Evolutionary conservation across 352 stramenopile genomes (phyloP).

Genomic region (Phytophthora syringae): DNA sequence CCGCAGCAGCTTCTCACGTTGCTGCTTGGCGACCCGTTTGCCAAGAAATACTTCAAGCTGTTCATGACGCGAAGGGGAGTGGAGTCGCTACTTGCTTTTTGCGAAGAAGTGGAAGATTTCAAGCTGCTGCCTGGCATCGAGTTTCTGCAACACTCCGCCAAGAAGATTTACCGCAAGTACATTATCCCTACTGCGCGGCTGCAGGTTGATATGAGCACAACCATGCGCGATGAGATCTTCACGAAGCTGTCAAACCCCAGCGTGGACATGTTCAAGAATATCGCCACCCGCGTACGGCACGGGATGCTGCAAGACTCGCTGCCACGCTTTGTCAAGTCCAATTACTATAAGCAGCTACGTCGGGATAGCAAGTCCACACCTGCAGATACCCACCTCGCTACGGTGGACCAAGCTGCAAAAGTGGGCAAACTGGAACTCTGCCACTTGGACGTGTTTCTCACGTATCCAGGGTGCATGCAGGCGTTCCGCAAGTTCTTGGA

Average conservation of each 20-base stretch:
- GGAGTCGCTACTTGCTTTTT: constrained; percentile 76
- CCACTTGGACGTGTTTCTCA: constrained; percentile 78
- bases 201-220: constrained; percentile 85
- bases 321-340: constrained; percentile 78
- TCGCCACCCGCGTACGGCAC: constrained; percentile 62
- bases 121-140: constrained; percentile 83
- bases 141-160: constrained; percentile 84
- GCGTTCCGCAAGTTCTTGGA: constrained; percentile 79
- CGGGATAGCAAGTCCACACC: constrained; percentile 49
- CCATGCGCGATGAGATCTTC: constrained; percentile 82
- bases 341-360: constrained; percentile 71
- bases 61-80: constrained; percentile 75
- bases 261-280: constrained; percentile 89
- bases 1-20: constrained; percentile 57
- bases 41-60: constrained; percentile 78
- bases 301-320: constrained; percentile 85
- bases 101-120: constrained; percentile 80
- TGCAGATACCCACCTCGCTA: constrained; percentile 56
- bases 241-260: constrained; percentile 67
- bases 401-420: constrained; percentile 70
- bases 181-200: constrained; percentile 76
- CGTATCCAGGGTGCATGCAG: constrained; percentile 68
- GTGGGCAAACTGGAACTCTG: constrained; percentile 74
- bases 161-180: constrained; percentile 90
- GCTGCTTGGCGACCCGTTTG: constrained; percentile 61